Conservation (phyloP, 1,139 yeast species). For the Yamadazyma diddensiae region DNA sequence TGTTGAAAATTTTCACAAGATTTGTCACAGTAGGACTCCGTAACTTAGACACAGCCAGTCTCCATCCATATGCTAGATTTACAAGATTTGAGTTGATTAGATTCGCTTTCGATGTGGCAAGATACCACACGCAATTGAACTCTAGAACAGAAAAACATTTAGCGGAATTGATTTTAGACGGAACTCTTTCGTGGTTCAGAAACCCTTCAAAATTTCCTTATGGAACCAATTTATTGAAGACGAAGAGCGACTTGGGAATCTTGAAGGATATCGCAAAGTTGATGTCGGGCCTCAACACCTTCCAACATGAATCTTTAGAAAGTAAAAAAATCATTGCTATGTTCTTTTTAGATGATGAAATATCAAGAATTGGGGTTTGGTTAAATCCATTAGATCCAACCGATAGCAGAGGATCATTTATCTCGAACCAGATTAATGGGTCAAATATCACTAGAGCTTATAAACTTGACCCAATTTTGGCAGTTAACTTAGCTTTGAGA, state of each 20-base stretch:
- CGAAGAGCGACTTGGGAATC: constrained; percentile 64
- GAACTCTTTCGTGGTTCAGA: constrained; percentile 77
- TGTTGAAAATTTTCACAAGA: constrained; percentile 66
- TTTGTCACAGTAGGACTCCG: constrained; percentile 58
- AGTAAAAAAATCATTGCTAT: constrained; percentile 51
- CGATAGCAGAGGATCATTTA: constrained; percentile 37
- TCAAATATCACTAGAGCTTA: constrained; percentile 53
- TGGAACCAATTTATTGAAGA: constrained; percentile 76
- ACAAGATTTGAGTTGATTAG: constrained; percentile 71
- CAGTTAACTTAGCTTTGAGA: constrained; percentile 67
- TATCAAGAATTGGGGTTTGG: constrained; percentile 75
- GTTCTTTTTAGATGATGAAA: constrained; percentile 73
- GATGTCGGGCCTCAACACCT: constrained; percentile 21
- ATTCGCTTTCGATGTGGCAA: constrained; percentile 65
- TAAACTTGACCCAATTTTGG: constrained; percentile 66
- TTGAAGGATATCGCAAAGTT: constrained; percentile 51
- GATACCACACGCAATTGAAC: constrained; percentile 49
- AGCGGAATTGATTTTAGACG: constrained; percentile 55
- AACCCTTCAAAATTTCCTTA: constrained; percentile 68
- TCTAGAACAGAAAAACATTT: constrained; percentile 46
- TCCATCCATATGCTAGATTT: constrained; percentile 78
- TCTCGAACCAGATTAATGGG: constrained; percentile 30
- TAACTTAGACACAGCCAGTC: constrained; percentile 58
- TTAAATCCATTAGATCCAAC: constrained; percentile 60
- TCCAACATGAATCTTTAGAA: constrained; percentile 26